phyloP scores from a whole-genome alignment of 2,329 filamentous ascomycete species.

The Hypomyces perniciosus region DNA sequence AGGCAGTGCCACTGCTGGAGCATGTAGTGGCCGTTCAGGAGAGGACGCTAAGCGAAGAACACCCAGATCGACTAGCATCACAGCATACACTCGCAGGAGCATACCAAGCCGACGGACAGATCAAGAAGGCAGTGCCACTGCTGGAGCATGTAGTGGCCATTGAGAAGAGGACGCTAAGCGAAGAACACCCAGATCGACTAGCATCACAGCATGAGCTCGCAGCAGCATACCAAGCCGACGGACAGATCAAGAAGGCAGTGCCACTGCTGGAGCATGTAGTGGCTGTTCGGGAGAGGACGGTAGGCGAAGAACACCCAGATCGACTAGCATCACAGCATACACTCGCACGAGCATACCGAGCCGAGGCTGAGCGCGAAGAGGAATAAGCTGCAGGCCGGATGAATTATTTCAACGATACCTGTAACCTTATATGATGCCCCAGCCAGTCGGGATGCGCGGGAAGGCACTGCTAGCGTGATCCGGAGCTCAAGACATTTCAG shows the following conservation, averaged over 20 bases:
- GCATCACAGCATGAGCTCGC: conserved; percentile 8
- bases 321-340: background rate
- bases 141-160: conserved; percentile 4
- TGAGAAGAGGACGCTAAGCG: background rate
- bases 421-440: too few species aligned
- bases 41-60: conserved; percentile 2
- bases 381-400: too few species aligned
- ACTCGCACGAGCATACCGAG: background rate
- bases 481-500: too few species aligned
- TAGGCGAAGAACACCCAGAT: background rate
- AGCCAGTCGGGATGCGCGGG: too few species aligned
- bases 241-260: conserved; percentile 1
- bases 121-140: conserved; percentile 3
- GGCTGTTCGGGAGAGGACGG: background rate
- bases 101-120: background rate
- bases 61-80: conserved; percentile 3
- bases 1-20: conserved; percentile 4
- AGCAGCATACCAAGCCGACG: background rate
- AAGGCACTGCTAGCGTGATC: too few species aligned
- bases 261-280: background rate
- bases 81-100: conserved; percentile 4
- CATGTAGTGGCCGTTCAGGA: background rate
- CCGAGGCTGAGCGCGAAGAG: too few species aligned
- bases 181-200: background rate
- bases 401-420: too few species aligned